Conservation (phyloP, 225 moss, liverwort and hornwort genomes). For the Ulota crispa region DNA sequence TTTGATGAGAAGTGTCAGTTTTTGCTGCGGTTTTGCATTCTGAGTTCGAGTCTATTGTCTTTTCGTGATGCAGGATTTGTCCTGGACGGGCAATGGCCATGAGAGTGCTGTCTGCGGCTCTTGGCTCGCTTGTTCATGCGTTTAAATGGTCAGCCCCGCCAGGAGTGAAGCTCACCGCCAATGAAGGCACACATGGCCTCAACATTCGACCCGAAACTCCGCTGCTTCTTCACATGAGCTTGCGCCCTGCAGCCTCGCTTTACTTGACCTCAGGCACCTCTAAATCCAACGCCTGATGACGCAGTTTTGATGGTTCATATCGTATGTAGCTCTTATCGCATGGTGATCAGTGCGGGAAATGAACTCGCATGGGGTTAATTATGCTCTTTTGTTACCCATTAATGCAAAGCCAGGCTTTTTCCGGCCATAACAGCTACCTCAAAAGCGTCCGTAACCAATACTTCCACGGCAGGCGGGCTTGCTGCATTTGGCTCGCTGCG, state of each 20-base stretch:
- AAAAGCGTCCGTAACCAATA: not conserved
- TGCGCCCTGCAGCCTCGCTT: constrained; percentile 6
- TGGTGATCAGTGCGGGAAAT: not conserved
- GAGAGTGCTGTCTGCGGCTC: constrained; percentile 5
- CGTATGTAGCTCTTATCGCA: not conserved
- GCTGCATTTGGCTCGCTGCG: not conserved
- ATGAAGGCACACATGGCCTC: constrained; percentile 17
- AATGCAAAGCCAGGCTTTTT: not conserved
- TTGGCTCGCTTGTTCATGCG: constrained; percentile 27
- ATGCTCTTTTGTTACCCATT: not conserved
- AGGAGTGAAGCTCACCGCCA: not conserved
- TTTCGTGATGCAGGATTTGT: constrained; percentile 23
- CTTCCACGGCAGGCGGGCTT: not conserved
- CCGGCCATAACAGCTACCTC: not conserved
- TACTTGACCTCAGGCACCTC: not conserved
- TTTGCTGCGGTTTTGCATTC: not conserved
- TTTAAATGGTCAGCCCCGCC: constrained; percentile 24
- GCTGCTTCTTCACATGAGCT: constrained; percentile 13
- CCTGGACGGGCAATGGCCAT: constrained; percentile 39
- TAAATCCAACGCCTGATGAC: not conserved
- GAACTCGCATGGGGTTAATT: not conserved
- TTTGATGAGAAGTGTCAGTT: not conserved
- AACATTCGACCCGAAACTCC: constrained; percentile 23
- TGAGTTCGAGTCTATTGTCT: not conserved
- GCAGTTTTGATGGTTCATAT: not conserved